Percentiles rank a stretch among this genome's conserved stretches.
Conservation (phyloP, 192 early-diverging fungal species). For the Helicostylum pulchrum region DNA sequence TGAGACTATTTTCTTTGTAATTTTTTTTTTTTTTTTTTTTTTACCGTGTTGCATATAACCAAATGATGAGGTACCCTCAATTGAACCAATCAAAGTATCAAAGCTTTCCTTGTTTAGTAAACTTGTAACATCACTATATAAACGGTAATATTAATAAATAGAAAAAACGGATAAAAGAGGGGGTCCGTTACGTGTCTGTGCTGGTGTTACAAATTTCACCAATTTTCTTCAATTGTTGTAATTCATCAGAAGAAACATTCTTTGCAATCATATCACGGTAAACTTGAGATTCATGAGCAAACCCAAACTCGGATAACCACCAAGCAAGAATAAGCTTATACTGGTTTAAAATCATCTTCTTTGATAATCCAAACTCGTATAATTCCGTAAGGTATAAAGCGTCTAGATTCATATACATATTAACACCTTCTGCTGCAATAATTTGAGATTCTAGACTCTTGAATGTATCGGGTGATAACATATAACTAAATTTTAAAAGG, state of each 20-base stretch:
- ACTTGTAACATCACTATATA: constrained; percentile 3
- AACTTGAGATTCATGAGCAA: constrained; percentile 61
- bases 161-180: no score
- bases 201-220: background rate
- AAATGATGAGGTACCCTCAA: background rate
- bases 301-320: constrained; percentile 79
- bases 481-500: constrained; percentile 24
- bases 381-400: constrained; percentile 80
- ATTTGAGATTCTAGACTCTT: constrained; percentile 7
- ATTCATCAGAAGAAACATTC: constrained; percentile 63
- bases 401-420: constrained; percentile 44
- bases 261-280: constrained; percentile 79
- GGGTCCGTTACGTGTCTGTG: no score
- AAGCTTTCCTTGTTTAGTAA: constrained; percentile 6
- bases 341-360: constrained; percentile 62
- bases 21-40: no score
- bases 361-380: constrained; percentile 71
- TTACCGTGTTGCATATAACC: no score
- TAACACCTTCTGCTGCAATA: constrained; percentile 4
- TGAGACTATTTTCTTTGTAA: no score
- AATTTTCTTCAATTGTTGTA: constrained; percentile 66
- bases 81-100: constrained; percentile 1
- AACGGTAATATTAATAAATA: no score
- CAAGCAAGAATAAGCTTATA: constrained; percentile 85
- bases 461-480: constrained; percentile 59